Evolutionary conservation across 2,329 filamentous ascomycete species (phyloP).

Genomic region (Fusarium solani-melongenae): DNA sequence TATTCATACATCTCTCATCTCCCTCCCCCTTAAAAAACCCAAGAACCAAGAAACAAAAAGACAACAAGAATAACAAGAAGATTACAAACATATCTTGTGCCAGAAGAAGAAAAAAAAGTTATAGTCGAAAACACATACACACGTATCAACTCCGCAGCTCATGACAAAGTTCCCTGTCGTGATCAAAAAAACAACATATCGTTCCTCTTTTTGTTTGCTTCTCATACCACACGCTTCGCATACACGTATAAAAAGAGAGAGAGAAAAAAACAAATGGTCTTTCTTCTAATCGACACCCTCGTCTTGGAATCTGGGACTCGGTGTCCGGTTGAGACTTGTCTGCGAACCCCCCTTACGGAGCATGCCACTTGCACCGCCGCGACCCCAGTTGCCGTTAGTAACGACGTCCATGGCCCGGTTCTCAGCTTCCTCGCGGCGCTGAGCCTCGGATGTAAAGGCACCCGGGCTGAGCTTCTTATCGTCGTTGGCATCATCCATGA

Average conservation of each 20-base stretch:
- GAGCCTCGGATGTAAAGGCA: constrained; percentile 48
- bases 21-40: neutral
- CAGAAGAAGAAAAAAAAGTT: constrained; percentile 3
- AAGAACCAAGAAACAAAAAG: neutral
- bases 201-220: constrained; percentile 3
- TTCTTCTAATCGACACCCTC: constrained; percentile 49
- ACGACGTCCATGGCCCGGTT: constrained; percentile 59
- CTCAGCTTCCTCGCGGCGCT: constrained; percentile 56
- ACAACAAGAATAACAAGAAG: neutral
- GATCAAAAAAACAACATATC: constrained; percentile 1
- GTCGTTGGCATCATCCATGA: constrained; percentile 41
- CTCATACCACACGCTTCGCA: constrained; percentile 13
- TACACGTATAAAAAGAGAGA: constrained; percentile 3
- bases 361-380: constrained; percentile 57
- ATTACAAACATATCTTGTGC: constrained; percentile 18
- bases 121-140: constrained; percentile 13
- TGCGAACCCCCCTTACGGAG: constrained; percentile 51
- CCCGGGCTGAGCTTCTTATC: constrained; percentile 53
- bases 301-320: constrained; percentile 38
- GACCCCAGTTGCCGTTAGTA: constrained; percentile 53
- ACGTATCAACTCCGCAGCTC: constrained; percentile 30
- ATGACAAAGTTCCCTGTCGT: constrained; percentile 16
- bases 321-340: constrained; percentile 31
- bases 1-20: constrained; percentile 1
- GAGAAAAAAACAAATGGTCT: neutral